A percentile compares a stretch with the other conserved stretches of the same genome.
These are phyloP conservation scores for Ogataea thermomethanolica DNA, from an alignment of 805 yeast species.

Conservation along the genomic window DNA sequence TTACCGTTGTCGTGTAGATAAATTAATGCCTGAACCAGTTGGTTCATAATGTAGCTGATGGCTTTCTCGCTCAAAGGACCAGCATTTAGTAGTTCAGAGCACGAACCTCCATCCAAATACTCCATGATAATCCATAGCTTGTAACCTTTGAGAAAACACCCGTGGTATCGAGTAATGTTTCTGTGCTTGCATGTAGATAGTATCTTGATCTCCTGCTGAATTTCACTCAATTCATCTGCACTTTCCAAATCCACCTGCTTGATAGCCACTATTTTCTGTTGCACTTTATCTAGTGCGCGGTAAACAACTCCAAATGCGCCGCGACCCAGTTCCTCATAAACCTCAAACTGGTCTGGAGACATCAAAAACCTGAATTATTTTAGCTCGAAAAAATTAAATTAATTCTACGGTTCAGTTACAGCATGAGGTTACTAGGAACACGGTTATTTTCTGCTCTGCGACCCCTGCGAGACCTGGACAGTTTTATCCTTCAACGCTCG, in stretches of 20 bases:
- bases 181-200: conserved; percentile 61
- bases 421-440: too few species aligned
- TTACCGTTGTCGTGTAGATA: conserved; percentile 70
- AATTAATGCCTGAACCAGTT: conserved; percentile 55
- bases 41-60: conserved; percentile 51
- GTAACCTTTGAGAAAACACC: conserved; percentile 66
- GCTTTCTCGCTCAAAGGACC: conserved; percentile 56
- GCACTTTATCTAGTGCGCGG: conserved; percentile 48
- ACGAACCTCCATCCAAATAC: conserved; percentile 73
- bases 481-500: conserved; percentile 25
- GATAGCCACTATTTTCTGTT: conserved; percentile 49
- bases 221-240: conserved; percentile 67
- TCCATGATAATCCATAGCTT: conserved; percentile 83
- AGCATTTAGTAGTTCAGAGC: conserved; percentile 59
- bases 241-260: conserved; percentile 71
- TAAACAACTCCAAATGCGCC: conserved; percentile 81
- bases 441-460: conserved; percentile 1
- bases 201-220: conserved; percentile 67
- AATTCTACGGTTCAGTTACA: background rate
- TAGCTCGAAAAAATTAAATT: background rate
- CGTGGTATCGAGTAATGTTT: conserved; percentile 64
- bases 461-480: conserved; percentile 16
- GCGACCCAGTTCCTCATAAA: conserved; percentile 58
- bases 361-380: conserved; percentile 1
- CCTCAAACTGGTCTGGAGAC: conserved; percentile 43